phyloP scores from a whole-genome alignment of 148 eudicot species.

The Rhododendron griersonianum region DNA sequence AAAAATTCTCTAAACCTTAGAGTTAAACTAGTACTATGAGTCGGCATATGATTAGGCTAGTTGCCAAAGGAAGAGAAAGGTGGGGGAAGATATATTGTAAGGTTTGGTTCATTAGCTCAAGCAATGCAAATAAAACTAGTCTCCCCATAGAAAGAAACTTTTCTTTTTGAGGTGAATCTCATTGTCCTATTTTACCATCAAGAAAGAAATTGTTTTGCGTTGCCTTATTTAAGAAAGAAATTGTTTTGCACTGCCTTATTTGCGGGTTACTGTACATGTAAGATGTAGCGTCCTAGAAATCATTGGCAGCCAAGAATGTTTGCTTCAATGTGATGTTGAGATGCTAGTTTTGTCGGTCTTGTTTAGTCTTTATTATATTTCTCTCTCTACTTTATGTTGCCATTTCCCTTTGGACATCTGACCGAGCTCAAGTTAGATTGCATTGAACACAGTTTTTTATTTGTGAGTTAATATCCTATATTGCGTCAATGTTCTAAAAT shows the following conservation, averaged over 20 bases:
- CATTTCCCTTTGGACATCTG: not conserved
- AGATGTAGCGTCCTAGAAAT: not conserved
- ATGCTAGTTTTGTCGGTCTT: not conserved
- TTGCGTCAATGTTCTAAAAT: not conserved
- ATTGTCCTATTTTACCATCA: not conserved
- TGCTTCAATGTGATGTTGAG: not conserved
- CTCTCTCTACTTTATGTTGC: not conserved
- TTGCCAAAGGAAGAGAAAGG: not conserved
- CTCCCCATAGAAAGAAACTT: not conserved
- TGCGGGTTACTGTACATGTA: not conserved
- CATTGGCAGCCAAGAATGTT: not conserved
- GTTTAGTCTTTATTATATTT: not conserved
- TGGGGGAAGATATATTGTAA: not conserved
- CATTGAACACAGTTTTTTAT: not conserved
- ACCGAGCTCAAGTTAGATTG: not conserved
- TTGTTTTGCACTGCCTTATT: not conserved
- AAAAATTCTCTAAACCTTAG: not conserved
- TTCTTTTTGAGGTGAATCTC: not conserved
- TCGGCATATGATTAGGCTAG: not conserved
- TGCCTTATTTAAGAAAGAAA: not conserved
- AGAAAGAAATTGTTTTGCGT: not conserved
- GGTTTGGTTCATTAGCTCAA: not conserved
- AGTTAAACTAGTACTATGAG: not conserved
- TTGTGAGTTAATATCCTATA: not conserved
- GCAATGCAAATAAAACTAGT: not conserved